phyloP scores from a whole-genome alignment of 306 rosid genomes.

The Vicia villosa region DNA sequence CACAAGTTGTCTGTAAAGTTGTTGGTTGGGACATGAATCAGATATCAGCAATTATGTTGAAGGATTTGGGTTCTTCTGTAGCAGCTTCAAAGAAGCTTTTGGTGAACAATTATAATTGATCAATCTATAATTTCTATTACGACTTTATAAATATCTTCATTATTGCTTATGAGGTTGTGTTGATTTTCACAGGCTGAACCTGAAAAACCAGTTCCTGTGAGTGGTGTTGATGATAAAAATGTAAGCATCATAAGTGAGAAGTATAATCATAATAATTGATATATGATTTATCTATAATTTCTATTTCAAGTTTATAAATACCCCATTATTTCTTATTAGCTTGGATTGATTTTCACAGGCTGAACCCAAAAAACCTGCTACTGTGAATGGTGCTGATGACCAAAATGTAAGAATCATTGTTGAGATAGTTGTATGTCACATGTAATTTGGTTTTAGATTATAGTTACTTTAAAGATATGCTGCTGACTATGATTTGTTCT shows the following conservation, averaged over 20 bases:
- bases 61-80: slow-evolving; percentile 49
- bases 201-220: slow-evolving; percentile 23
- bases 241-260: slow-evolving; percentile 18
- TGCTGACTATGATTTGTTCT: slow-evolving; percentile 21
- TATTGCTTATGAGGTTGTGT: slow-evolving; percentile 30
- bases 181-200: slow-evolving; percentile 39
- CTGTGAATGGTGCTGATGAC: slow-evolving; percentile 3
- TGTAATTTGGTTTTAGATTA: slow-evolving; percentile 3
- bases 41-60: slow-evolving; percentile 54
- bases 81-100: slow-evolving; percentile 21
- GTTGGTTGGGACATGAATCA: slow-evolving; percentile 69
- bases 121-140: slow-evolving; percentile 4
- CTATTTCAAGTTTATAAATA: slow-evolving; percentile 1
- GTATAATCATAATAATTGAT: background rate
- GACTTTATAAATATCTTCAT: background rate
- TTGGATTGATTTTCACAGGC: slow-evolving; percentile 34
- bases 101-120: slow-evolving; percentile 37
- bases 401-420: slow-evolving; percentile 26
- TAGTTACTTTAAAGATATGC: slow-evolving; percentile 15
- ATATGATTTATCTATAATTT: slow-evolving; percentile 22
- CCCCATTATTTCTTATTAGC: slow-evolving; percentile 24
- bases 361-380: slow-evolving; percentile 36
- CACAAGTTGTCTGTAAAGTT: slow-evolving; percentile 55
- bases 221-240: slow-evolving; percentile 17
- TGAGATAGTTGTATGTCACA: background rate